Base-by-base conservation (phyloP, 2,329 filamentous ascomycete genomes). In the Hymenoscyphus linearis region DNA sequence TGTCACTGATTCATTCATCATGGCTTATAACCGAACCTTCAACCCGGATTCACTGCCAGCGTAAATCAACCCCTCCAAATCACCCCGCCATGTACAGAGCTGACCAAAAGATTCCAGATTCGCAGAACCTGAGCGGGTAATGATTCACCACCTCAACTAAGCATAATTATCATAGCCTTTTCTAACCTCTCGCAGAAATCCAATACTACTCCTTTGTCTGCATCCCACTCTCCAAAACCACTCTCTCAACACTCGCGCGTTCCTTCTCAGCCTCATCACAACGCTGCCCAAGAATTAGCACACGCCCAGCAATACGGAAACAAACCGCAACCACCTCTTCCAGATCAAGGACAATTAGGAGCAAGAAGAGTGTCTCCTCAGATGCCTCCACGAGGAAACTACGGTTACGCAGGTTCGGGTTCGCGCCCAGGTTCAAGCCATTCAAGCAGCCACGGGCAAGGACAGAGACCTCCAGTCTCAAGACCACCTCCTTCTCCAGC, bases 21-120 rank as follows among this genome's bases (percentile, higher is more conserved):
- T 98, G 93, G 93, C 93, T 60, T 98, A 98, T 82, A 96, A 96
- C 78, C 87, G 86, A 75, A 85, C 88, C 60, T 95, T 92, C 79
- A 96, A 99, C 76, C 93, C 93, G 36, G 93, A 99, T 80, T 90
- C 92, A 74, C 85, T 99, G 66, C 93, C 93, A 73, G 91, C 91
- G 89, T 95, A 82, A 78, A 88, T 14, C 50, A 35, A 25, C 62
- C 64, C 65, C 57, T 37, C 44, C 44, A 31, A 27, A 25, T 55
- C 67, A 50, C 14, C 22, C 40, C 58, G n/a, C 22, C 16, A 25
- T 14, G 10, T 18, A 12, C 25, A 13, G 16, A 13, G 56, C 56
- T 58, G 56, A 58, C 56, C 27, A 52, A 13, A 52, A 53, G 60
- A 58, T 62, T 54, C 58, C 67, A 82, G 80, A 67, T 82, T 82